Evolutionary conservation across 2,329 filamentous ascomycete species (phyloP).

Genomic region (Monosporascus sp.): DNA sequence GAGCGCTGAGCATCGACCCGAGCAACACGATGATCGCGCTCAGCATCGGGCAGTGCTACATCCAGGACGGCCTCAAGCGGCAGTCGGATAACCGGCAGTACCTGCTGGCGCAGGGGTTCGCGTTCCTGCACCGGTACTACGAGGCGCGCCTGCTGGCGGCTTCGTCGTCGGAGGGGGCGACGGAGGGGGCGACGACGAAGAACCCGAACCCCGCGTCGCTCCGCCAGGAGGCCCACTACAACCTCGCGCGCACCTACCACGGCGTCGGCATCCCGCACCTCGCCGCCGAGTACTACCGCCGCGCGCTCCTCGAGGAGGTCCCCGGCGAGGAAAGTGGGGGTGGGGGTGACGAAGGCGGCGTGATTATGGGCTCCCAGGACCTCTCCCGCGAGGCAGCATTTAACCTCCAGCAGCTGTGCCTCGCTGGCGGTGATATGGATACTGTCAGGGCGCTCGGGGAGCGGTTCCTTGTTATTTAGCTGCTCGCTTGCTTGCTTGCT

Average conservation of each 20-base stretch:
- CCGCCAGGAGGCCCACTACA: conserved; percentile 75
- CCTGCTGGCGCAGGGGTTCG: conserved; percentile 76
- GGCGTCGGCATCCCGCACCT: conserved; percentile 68
- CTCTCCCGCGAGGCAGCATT: conserved; percentile 24
- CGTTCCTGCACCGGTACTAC: conserved; percentile 74
- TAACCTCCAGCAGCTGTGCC: conserved; percentile 26
- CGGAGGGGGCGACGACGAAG: conserved; percentile 2
- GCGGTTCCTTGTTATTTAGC: conserved; percentile 15
- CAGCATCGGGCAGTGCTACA: conserved; percentile 75
- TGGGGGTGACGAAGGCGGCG: background rate
- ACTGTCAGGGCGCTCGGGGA: conserved; percentile 17
- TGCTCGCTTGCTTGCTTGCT: background rate
- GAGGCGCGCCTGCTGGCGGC: conserved; percentile 22
- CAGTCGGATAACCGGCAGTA: conserved; percentile 89
- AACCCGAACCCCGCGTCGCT: conserved; percentile 29
- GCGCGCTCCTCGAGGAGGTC: conserved; percentile 36
- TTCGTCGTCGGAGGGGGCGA: conserved; percentile 29
- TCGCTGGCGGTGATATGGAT: conserved; percentile 21
- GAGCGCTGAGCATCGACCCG: conserved; percentile 69
- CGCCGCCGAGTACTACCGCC: conserved; percentile 65
- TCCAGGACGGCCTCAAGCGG: conserved; percentile 84
- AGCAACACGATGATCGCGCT: conserved; percentile 75
- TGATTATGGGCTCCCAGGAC: conserved; percentile 18
- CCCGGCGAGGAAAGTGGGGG: conserved; percentile 10
- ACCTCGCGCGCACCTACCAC: conserved; percentile 72